Evolutionary conservation across 176 grass and related monocot genomes (phyloP).

Genomic region (Musa itinerans): DNA sequence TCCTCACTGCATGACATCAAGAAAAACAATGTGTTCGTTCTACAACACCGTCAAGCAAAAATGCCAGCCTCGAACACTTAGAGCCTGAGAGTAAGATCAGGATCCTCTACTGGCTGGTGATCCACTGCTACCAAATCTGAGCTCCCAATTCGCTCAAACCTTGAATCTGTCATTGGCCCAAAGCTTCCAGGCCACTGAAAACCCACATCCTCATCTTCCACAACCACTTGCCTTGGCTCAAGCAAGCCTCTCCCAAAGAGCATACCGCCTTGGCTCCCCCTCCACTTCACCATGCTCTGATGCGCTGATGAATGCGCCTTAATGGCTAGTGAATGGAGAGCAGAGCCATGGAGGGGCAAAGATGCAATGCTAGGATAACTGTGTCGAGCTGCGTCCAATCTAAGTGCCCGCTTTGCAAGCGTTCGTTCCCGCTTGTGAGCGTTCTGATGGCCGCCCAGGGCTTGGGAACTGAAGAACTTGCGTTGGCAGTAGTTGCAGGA

Average conservation of each 20-base stretch:
- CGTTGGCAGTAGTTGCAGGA: slow-evolving; percentile 39
- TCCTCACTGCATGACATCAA: background rate
- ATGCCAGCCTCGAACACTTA: background rate
- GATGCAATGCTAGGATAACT: slow-evolving; percentile 50
- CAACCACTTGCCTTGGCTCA: slow-evolving; percentile 38
- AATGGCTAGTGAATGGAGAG: slow-evolving; percentile 48
- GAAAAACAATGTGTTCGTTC: background rate
- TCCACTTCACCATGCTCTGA: background rate
- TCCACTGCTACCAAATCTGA: background rate
- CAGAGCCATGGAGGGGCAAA: slow-evolving; percentile 52
- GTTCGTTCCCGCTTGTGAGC: slow-evolving; percentile 39
- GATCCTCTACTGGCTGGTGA: slow-evolving; percentile 34
- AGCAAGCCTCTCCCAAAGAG: slow-evolving; percentile 31
- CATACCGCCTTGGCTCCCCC: slow-evolving; percentile 13
- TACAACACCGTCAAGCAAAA: background rate
- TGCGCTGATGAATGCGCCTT: slow-evolving; percentile 54
- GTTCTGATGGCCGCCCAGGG: slow-evolving; percentile 38
- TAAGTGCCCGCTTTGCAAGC: slow-evolving; percentile 35
- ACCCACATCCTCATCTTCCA: slow-evolving; percentile 35
- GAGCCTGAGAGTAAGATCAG: slow-evolving; percentile 64
- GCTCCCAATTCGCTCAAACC: background rate
- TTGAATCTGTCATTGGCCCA: slow-evolving; percentile 2
- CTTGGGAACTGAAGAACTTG: slow-evolving; percentile 43
- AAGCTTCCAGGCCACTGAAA: slow-evolving; percentile 64
- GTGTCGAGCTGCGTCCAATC: slow-evolving; percentile 34